A percentile compares a stretch with the other conserved stretches of the same genome.
Evolutionary conservation across 2,329 filamentous ascomycete genomes (phyloP).

Genomic region (Curvularia verruculosa): DNA sequence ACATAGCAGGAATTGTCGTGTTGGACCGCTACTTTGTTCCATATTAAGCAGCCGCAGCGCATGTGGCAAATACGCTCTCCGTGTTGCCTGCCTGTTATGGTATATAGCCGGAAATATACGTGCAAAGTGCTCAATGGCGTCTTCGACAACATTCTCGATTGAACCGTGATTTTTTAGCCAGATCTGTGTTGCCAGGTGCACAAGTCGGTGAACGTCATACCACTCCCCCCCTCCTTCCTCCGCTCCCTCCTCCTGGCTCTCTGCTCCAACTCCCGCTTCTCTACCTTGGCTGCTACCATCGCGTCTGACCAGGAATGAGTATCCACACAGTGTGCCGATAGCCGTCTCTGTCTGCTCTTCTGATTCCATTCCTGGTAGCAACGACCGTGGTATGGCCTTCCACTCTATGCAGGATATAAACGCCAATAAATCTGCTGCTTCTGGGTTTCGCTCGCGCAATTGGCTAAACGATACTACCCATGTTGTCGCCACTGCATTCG

Average conservation of each 20-base stretch:
- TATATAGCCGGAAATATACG: neutral
- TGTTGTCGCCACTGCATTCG: conserved; percentile 51
- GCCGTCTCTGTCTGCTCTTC: neutral
- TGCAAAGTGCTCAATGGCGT: neutral
- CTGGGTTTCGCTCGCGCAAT: conserved; percentile 26
- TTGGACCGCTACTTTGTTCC: too few relatives aligned
- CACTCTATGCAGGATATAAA: conserved; percentile 37
- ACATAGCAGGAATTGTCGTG: neutral
- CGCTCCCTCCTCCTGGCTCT: too few relatives aligned
- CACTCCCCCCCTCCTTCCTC: neutral
- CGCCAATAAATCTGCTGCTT: conserved; percentile 48
- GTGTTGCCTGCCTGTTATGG: too few relatives aligned
- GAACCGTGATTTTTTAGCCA: neutral
- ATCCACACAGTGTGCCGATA: conserved; percentile 13
- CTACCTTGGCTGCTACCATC: conserved; percentile 2
- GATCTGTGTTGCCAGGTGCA: neutral
- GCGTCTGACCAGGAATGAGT: conserved; percentile 28
- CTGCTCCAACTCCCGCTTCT: too few relatives aligned
- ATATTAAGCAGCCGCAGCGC: neutral
- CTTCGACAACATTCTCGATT: neutral
- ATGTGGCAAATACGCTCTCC: neutral
- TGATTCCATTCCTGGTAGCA: conserved; percentile 18
- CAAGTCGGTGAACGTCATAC: neutral
- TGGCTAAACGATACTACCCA: conserved; percentile 54
- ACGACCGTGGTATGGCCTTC: conserved; percentile 26